phyloP scores from a whole-genome alignment of 2,329 filamentous ascomycete genomes.

The Fusarium veterinarium region DNA sequence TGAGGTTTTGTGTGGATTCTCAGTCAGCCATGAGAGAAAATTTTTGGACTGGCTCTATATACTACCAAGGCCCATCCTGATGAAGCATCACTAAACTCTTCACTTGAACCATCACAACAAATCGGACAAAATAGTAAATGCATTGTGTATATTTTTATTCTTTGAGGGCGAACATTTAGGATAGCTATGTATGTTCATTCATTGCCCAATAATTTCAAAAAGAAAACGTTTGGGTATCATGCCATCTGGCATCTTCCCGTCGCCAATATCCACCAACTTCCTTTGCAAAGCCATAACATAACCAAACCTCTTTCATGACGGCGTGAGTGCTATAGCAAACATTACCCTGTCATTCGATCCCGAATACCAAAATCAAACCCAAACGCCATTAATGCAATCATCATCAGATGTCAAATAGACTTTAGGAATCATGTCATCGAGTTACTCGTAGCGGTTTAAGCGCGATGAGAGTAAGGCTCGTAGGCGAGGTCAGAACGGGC shows the following conservation, averaged over 20 bases:
- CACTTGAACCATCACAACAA: not conserved
- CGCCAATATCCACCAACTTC: slow-evolving; percentile 14
- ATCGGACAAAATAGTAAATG: not conserved
- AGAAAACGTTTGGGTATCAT: slow-evolving; percentile 39
- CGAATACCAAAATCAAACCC: slow-evolving; percentile 33
- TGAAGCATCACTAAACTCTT: not conserved
- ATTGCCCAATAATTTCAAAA: slow-evolving; percentile 8
- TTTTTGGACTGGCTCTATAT: slow-evolving; percentile 33
- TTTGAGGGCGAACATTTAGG: slow-evolving; percentile 8
- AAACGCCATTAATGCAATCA: slow-evolving; percentile 46
- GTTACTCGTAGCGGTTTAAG: slow-evolving; percentile 50
- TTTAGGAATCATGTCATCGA: slow-evolving; percentile 31
- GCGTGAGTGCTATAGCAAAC: slow-evolving; percentile 18
- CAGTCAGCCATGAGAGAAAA: slow-evolving; percentile 39
- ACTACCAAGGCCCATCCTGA: slow-evolving; percentile 17
- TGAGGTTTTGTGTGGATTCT: slow-evolving; percentile 41
- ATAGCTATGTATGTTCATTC: slow-evolving; percentile 23
- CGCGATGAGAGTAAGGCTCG: slow-evolving; percentile 71
- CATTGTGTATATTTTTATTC: slow-evolving; percentile 24
- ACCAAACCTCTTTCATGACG: slow-evolving; percentile 24
- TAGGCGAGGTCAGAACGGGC: slow-evolving; percentile 66
- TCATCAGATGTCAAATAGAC: slow-evolving; percentile 38
- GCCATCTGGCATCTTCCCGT: slow-evolving; percentile 38
- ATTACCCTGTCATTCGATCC: slow-evolving; percentile 10
- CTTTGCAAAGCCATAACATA: slow-evolving; percentile 7